Conservation (phyloP, 148 eudicot genomes). For the Heliosperma pusillum region DNA sequence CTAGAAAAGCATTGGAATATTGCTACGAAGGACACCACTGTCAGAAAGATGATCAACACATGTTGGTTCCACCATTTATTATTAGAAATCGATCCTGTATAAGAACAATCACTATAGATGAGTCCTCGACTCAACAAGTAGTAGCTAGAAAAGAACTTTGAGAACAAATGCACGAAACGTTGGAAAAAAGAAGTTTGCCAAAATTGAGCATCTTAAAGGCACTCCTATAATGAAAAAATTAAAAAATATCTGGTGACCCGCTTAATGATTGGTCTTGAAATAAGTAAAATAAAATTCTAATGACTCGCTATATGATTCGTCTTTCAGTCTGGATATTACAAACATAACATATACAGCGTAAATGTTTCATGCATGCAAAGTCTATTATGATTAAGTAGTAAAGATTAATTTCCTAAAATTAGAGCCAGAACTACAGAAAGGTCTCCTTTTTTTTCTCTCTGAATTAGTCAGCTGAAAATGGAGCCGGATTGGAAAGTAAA, state of each 20-base stretch:
- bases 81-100: constrained; percentile 38
- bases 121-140: neutral
- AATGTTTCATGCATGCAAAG: neutral
- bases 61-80: constrained; percentile 41
- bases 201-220: neutral
- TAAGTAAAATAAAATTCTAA: neutral
- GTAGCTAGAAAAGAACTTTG: neutral
- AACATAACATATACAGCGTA: neutral
- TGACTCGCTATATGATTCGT: neutral
- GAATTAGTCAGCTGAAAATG: neutral
- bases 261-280: no score
- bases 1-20: constrained; percentile 60
- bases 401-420: neutral
- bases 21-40: constrained; percentile 43
- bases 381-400: neutral
- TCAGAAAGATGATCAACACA: constrained; percentile 43
- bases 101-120: constrained; percentile 13
- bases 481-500: neutral
- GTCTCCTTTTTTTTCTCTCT: neutral
- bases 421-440: neutral
- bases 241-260: neutral
- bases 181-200: neutral
- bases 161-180: neutral
- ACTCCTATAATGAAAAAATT: neutral
- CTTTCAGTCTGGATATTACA: neutral